Percentiles rank a stretch among this genome's conserved stretches.
These are phyloP conservation scores for Coemansia sp. DNA, from an alignment of 192 early-diverging fungal species.

Conservation along the genomic window DNA sequence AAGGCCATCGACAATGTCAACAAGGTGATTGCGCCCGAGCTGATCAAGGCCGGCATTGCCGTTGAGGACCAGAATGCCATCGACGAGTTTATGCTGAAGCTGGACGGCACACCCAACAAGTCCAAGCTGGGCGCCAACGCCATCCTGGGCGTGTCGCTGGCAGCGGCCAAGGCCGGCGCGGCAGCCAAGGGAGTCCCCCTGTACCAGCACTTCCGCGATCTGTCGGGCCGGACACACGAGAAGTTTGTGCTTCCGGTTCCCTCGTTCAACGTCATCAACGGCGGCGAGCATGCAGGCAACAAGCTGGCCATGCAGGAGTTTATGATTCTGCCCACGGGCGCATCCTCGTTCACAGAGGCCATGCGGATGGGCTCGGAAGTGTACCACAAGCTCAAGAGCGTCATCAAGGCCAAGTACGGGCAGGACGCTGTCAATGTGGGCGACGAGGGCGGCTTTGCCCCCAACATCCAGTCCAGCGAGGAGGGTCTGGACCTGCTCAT, in stretches of 20 bases:
- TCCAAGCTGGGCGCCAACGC: slow-evolving; percentile 95
- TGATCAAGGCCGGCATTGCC: slow-evolving; percentile 76
- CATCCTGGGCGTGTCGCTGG: slow-evolving; percentile 97
- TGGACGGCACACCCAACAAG: slow-evolving; percentile 97
- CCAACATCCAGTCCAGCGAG: slow-evolving; percentile 95
- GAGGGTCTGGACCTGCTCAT: slow-evolving; percentile 94
- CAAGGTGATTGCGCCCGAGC: slow-evolving; percentile 77
- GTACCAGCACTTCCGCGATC: slow-evolving; percentile 90
- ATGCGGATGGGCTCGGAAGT: slow-evolving; percentile 98
- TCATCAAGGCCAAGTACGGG: slow-evolving; percentile 99
- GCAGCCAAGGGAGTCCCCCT: slow-evolving; percentile 92
- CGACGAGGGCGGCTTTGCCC: slow-evolving; percentile 99
- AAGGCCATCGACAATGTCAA: slow-evolving; percentile 93
- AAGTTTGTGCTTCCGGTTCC: slow-evolving; percentile 94
- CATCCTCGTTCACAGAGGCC: slow-evolving; percentile 87
- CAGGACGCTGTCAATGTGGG: slow-evolving; percentile 98
- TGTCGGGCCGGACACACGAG: slow-evolving; percentile 73
- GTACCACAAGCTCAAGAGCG: slow-evolving; percentile 93
- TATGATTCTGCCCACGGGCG: slow-evolving; percentile 98
- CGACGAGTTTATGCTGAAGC: slow-evolving; percentile 86
- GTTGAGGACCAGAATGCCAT: slow-evolving; percentile 84
- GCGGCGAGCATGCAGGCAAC: slow-evolving; percentile 98
- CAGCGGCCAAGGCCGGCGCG: slow-evolving; percentile 92
- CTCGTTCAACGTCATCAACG: slow-evolving; percentile 98
- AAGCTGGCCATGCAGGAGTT: slow-evolving; percentile 99